These are phyloP conservation scores for Irpex sp. DNA, from an alignment of 1,284 basidiomycete species.

Conservation along the genomic window DNA sequence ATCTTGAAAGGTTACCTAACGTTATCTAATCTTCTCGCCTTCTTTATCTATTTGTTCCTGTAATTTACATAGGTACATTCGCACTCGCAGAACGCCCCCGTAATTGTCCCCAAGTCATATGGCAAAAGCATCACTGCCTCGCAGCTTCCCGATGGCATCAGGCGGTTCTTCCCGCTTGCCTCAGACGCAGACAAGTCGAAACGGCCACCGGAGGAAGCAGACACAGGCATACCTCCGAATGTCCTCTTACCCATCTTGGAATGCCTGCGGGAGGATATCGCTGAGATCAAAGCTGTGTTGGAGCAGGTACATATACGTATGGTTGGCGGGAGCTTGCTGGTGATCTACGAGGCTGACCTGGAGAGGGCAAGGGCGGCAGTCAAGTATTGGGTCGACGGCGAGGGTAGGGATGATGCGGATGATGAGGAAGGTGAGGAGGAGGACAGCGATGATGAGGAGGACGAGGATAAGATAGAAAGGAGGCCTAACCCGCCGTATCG, in stretches of 20 bases:
- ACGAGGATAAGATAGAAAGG: constrained; percentile 30
- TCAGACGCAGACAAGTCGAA: constrained; percentile 9
- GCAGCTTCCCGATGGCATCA: constrained; percentile 72
- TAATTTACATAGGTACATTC: constrained; percentile 63
- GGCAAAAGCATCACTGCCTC: constrained; percentile 72
- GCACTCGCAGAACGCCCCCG: constrained; percentile 45
- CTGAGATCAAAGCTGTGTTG: constrained; percentile 55
- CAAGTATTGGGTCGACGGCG: constrained; percentile 22
- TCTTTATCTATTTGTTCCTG: not conserved
- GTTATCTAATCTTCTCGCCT: not conserved
- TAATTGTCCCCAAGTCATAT: constrained; percentile 73
- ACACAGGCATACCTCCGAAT: constrained; percentile 49
- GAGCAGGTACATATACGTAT: constrained; percentile 69
- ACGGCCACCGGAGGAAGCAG: constrained; percentile 6
- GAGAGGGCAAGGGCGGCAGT: constrained; percentile 39
- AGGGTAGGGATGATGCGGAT: constrained; percentile 34
- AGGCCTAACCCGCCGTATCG: constrained; percentile 51
- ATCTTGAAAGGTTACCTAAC: not conserved
- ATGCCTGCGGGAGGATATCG: constrained; percentile 51
- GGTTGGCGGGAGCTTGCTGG: constrained; percentile 77
- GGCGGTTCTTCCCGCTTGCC: constrained; percentile 71
- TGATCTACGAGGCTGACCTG: constrained; percentile 81
- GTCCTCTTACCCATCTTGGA: constrained; percentile 61
- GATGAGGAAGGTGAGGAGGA: constrained; percentile 26
- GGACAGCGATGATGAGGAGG: constrained; percentile 10